Evolutionary conservation across 768 basidiomycete genomes (phyloP).

Genomic region (Tubosaeta sp.): DNA sequence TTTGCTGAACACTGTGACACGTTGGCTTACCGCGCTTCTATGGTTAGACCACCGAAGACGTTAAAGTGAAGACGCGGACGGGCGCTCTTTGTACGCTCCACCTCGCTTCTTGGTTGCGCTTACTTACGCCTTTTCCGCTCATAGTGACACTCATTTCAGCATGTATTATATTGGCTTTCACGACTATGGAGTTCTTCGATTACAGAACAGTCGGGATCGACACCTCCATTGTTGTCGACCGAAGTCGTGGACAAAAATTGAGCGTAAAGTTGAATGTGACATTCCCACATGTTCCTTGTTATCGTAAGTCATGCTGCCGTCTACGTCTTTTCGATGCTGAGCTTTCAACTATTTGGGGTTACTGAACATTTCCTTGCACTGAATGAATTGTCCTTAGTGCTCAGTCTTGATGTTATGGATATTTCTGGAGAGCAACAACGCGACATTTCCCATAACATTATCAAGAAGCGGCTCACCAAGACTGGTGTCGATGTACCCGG

Average conservation of each 20-base stretch:
- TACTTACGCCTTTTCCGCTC: slow-evolving; percentile 5
- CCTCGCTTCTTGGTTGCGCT: not conserved
- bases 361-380: not conserved
- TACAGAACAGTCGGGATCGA: slow-evolving; percentile 84
- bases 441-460: slow-evolving; percentile 84
- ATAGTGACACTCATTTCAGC: slow-evolving; percentile 89
- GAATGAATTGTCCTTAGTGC: slow-evolving; percentile 48
- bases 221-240: slow-evolving; percentile 92
- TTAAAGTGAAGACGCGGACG: slow-evolving; percentile 96
- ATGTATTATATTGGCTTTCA: slow-evolving; percentile 88
- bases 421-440: slow-evolving; percentile 94
- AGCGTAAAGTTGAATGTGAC: slow-evolving; percentile 89
- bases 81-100: slow-evolving; percentile 77
- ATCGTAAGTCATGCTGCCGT: slow-evolving; percentile 57
- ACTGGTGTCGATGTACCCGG: slow-evolving; percentile 57
- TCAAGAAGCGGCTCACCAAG: slow-evolving; percentile 72
- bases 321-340: not conserved
- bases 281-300: slow-evolving; percentile 96
- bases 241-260: slow-evolving; percentile 90
- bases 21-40: slow-evolving; percentile 8
- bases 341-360: not conserved
- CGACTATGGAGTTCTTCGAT: slow-evolving; percentile 92
- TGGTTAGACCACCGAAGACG: slow-evolving; percentile 92
- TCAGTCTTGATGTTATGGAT: slow-evolving; percentile 97
- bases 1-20: slow-evolving; percentile 1